A percentile compares a stretch with the other conserved stretches of the same genome.
Conservation (phyloP, 345 rosid species). For the Gossypioides kirkii region DNA sequence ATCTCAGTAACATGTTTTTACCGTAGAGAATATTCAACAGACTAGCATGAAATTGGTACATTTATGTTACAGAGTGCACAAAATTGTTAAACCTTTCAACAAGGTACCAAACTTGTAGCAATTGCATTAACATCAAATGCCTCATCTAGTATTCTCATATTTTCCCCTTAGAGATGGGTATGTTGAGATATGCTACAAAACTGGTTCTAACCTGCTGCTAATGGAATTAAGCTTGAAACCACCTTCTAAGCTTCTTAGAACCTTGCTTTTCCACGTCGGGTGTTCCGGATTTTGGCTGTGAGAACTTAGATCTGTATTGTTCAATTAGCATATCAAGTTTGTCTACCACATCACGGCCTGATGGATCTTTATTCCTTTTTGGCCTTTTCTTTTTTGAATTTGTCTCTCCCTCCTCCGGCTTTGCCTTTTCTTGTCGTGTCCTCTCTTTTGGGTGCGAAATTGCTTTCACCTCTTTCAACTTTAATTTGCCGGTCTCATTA, state of each 20-base stretch:
- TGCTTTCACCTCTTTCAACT: constrained; percentile 22
- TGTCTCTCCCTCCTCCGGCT: constrained; percentile 23
- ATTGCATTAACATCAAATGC: not conserved
- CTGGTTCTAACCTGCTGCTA: not conserved
- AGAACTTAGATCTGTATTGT: constrained; percentile 60
- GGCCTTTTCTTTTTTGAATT: constrained; percentile 32
- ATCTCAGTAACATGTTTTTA: not conserved
- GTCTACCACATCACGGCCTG: constrained; percentile 47
- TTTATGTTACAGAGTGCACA: constrained; percentile 1
- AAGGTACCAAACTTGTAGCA: not conserved
- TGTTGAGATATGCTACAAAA: not conserved
- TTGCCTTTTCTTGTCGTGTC: constrained; percentile 22
- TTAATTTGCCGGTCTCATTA: constrained; percentile 8
- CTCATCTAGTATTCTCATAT: not conserved
- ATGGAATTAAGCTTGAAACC: constrained; percentile 47
- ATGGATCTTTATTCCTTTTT: constrained; percentile 43
- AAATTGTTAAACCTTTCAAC: not conserved
- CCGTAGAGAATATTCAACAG: not conserved
- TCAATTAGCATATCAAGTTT: constrained; percentile 67
- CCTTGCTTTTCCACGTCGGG: constrained; percentile 37
- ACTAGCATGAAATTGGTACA: not conserved
- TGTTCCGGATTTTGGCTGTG: constrained; percentile 45
- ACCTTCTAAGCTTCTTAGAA: constrained; percentile 46
- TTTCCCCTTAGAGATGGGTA: not conserved
- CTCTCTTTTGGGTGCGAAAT: constrained; percentile 12